phyloP scores from a whole-genome alignment of 2,329 filamentous ascomycete genomes.

The Lasiodiplodia hormozganensis region DNA sequence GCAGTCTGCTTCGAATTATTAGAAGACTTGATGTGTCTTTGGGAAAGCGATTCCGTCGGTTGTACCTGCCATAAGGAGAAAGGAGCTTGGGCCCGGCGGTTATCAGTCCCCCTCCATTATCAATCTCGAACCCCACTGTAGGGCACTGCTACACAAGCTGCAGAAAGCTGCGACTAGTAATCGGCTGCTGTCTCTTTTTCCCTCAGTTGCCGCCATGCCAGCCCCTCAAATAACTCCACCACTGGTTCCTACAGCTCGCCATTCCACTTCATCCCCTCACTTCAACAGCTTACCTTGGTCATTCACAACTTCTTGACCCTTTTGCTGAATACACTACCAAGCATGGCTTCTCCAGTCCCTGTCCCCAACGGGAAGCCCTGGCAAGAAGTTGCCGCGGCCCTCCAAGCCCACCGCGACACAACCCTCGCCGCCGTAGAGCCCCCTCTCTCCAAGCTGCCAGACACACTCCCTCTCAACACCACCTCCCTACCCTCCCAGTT shows the following conservation, averaged over 20 bases:
- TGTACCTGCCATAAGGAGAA: background rate
- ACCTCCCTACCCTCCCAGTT: slow-evolving; percentile 53
- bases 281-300: background rate
- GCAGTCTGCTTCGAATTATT: background rate
- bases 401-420: slow-evolving; percentile 55
- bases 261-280: background rate
- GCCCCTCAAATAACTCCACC: background rate
- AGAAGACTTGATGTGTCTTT: background rate
- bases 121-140: slow-evolving; percentile 10
- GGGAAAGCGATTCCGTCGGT: background rate
- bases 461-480: slow-evolving; percentile 53
- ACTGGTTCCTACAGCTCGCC: background rate
- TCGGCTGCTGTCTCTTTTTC: background rate
- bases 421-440: slow-evolving; percentile 53
- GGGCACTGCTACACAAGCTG: background rate
- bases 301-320: background rate
- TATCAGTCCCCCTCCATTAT: slow-evolving; percentile 14
- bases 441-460: slow-evolving; percentile 45
- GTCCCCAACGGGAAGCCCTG: slow-evolving; percentile 40
- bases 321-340: background rate
- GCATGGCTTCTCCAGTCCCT: slow-evolving; percentile 9
- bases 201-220: background rate
- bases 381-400: slow-evolving; percentile 56
- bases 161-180: background rate
- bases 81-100: slow-evolving; percentile 11